Conservation (phyloP, 2,329 filamentous ascomycete genomes). For the Trematosphaeria pertusa region DNA sequence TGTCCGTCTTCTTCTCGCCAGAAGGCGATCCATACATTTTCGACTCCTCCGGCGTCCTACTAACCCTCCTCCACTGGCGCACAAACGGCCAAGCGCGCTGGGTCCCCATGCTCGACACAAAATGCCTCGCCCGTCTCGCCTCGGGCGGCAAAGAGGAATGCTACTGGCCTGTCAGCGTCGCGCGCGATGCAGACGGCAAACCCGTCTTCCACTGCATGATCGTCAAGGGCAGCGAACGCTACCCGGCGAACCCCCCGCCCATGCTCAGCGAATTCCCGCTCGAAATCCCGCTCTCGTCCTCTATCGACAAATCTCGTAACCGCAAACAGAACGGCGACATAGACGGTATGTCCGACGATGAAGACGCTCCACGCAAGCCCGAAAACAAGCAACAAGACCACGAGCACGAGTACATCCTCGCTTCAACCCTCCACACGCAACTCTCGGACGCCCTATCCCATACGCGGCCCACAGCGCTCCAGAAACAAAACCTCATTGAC, state of each 20-base stretch:
- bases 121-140: constrained; percentile 78
- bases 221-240: constrained; percentile 90
- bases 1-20: constrained; percentile 90
- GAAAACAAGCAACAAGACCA: constrained; percentile 66
- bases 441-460: constrained; percentile 76
- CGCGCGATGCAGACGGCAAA: constrained; percentile 83
- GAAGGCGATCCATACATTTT: constrained; percentile 96
- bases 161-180: constrained; percentile 96
- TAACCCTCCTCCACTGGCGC: constrained; percentile 91
- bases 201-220: constrained; percentile 98
- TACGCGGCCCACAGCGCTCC: constrained; percentile 68
- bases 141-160: constrained; percentile 85
- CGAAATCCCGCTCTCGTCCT: constrained; percentile 75
- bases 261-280: constrained; percentile 94
- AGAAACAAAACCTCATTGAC: constrained; percentile 71
- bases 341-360: constrained; percentile 45
- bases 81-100: constrained; percentile 83
- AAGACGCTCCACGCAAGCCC: constrained; percentile 20
- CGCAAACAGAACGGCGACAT: constrained; percentile 37
- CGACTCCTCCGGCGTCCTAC: constrained; percentile 86
- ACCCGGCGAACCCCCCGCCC: constrained; percentile 80
- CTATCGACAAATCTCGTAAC: constrained; percentile 41
- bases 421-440: constrained; percentile 74
- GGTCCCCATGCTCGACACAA: constrained; percentile 93
- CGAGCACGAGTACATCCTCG: constrained; percentile 82